Evolutionary conservation across 1,284 basidiomycete genomes (phyloP).

Genomic region (Leccinum huronense): DNA sequence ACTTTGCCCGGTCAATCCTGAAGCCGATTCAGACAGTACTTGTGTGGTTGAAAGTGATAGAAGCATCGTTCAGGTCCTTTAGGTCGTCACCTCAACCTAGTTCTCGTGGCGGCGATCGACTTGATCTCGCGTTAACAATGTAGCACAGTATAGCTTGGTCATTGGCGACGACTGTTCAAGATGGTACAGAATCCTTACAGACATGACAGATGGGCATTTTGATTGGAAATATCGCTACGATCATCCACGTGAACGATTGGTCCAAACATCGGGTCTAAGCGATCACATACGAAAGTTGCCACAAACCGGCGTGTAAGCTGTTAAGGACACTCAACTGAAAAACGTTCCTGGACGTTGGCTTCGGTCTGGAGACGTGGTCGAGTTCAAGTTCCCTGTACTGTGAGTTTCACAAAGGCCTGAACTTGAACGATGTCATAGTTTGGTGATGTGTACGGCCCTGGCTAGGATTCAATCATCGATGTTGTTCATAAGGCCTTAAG

Average conservation of each 20-base stretch:
- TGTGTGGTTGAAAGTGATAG: neutral
- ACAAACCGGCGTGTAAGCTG: neutral
- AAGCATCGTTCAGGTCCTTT: neutral
- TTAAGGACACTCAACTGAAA: neutral
- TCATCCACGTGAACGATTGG: neutral
- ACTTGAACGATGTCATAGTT: neutral
- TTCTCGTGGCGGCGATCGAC: neutral
- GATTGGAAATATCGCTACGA: neutral
- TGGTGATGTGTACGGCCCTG: neutral
- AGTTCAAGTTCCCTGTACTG: neutral
- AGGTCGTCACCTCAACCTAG: neutral
- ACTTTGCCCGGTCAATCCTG: neutral
- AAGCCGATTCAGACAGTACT: neutral
- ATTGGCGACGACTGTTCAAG: neutral
- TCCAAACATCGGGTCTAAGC: neutral
- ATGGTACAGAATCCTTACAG: neutral
- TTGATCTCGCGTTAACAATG: neutral
- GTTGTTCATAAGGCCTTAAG: no score
- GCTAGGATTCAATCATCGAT: no score
- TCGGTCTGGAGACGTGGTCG: neutral
- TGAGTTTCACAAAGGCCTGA: neutral
- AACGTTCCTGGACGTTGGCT: neutral
- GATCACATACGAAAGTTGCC: neutral
- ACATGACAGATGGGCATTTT: neutral
- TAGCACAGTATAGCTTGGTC: neutral